Conservation (phyloP, 148 eudicot genomes). For the Vaccinium corymbosum region DNA sequence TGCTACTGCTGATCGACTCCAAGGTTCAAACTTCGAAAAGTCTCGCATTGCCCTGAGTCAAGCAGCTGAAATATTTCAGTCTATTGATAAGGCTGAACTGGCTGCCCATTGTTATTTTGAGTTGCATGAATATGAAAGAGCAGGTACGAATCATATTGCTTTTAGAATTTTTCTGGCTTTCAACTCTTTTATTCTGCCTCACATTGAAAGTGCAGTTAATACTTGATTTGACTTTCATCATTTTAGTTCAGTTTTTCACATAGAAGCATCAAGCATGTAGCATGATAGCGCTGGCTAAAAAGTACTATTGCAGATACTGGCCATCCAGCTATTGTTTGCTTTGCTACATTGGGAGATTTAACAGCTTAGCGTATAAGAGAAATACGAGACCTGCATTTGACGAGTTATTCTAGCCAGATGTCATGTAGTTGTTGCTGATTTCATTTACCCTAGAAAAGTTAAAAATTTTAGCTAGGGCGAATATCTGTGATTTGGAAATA, state of each 20-base stretch:
- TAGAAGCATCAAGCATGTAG: neutral
- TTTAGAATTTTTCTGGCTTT: neutral
- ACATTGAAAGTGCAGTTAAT: neutral
- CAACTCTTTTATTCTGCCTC: neutral
- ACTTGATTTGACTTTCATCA: neutral
- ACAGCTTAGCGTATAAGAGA: no score
- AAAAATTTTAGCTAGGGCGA: no score
- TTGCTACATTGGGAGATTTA: no score
- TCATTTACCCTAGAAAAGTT: no score
- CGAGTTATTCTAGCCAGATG: no score
- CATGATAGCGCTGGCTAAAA: neutral
- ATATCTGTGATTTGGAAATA: no score
- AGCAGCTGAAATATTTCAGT: conserved; percentile 71
- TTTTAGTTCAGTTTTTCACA: neutral
- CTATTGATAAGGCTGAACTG: conserved; percentile 40
- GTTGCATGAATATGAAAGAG: conserved; percentile 47
- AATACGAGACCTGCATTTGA: no score
- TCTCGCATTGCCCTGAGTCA: conserved; percentile 39
- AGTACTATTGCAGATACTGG: no score
- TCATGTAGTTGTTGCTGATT: no score
- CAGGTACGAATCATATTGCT: conserved; percentile 27
- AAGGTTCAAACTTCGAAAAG: conserved; percentile 34
- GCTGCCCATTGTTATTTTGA: conserved; percentile 69
- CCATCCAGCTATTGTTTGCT: no score
- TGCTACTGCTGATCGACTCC: conserved; percentile 40